phyloP scores from a whole-genome alignment of 1,284 basidiomycete species.

The Spongispora temasekensis region DNA sequence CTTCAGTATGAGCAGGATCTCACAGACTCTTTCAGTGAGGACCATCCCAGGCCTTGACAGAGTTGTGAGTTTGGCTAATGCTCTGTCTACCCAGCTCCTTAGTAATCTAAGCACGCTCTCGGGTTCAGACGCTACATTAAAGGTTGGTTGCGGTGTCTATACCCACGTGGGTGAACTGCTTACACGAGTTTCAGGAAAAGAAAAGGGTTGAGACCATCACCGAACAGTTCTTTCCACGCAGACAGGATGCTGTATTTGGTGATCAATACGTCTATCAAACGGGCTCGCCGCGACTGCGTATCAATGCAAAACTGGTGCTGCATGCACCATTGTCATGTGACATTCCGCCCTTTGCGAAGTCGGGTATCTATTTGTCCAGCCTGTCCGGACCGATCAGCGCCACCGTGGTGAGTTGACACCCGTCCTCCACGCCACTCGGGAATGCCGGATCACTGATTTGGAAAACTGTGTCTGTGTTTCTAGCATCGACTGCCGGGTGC shows the following conservation, averaged over 20 bases:
- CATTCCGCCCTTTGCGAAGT: conserved; percentile 33
- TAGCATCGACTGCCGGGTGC: conserved; percentile 28
- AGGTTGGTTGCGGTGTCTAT: conserved; percentile 21
- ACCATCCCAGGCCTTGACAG: background rate
- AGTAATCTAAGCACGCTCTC: conserved; percentile 26
- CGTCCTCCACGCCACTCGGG: background rate
- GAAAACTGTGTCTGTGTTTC: background rate
- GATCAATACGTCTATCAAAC: conserved; percentile 35
- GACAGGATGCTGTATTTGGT: conserved; percentile 30
- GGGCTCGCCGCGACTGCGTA: conserved; percentile 15
- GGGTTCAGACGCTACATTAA: conserved; percentile 5
- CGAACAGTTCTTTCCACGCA: conserved; percentile 33
- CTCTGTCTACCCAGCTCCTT: conserved; percentile 23
- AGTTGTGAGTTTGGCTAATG: conserved; percentile 4
- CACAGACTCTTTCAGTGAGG: conserved; percentile 34
- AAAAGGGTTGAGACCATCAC: conserved; percentile 23
- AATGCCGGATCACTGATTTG: conserved; percentile 5
- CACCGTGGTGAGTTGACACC: conserved; percentile 23
- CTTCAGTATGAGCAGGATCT: conserved; percentile 35
- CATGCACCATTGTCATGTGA: conserved; percentile 31
- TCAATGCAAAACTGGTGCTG: conserved; percentile 30
- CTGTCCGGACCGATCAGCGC: conserved; percentile 26
- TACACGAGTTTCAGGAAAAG: conserved; percentile 15
- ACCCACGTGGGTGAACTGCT: conserved; percentile 7
- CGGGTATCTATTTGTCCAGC: conserved; percentile 35